These are phyloP conservation scores for Phytomonas sp. DNA, from an alignment of 208 protist species.

Conservation along the genomic window DNA sequence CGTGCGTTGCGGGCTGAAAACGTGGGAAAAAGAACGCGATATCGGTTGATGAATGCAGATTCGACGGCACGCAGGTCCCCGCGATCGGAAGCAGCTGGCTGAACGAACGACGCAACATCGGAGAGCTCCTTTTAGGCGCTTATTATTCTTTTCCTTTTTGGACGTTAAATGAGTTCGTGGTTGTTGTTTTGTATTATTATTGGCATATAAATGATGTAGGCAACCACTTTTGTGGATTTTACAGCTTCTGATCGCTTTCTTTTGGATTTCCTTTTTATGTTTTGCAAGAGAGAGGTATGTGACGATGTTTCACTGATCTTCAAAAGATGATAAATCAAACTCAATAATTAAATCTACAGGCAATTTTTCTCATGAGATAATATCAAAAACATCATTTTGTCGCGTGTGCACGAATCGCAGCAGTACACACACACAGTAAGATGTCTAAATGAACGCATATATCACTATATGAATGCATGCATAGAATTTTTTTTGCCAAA, in stretches of 20 bases:
- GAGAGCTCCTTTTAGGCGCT: slow-evolving; percentile 13
- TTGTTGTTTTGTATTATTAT: background rate
- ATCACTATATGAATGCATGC: background rate
- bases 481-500: slow-evolving; percentile 1
- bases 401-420: background rate
- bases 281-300: background rate
- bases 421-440: background rate
- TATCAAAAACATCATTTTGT: background rate
- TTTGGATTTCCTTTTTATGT: no score
- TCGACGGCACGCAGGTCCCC: slow-evolving; percentile 5
- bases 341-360: no score
- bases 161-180: background rate
- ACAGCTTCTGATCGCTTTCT: background rate
- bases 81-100: background rate
- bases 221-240: background rate
- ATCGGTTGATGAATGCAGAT: slow-evolving; percentile 50
- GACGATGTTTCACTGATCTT: background rate
- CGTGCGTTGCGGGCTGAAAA: slow-evolving; percentile 63
- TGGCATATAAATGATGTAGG: background rate
- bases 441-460: background rate
- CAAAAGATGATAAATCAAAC: background rate
- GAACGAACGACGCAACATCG: slow-evolving; percentile 4
- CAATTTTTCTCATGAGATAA: no score
- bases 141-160: no score
- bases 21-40: slow-evolving; percentile 80